A percentile compares a stretch with the other conserved stretches of the same genome.
These are phyloP conservation scores for Dillenia suffruticosa DNA, from an alignment of 164 flowering plant genomes.

Conservation along the genomic window DNA sequence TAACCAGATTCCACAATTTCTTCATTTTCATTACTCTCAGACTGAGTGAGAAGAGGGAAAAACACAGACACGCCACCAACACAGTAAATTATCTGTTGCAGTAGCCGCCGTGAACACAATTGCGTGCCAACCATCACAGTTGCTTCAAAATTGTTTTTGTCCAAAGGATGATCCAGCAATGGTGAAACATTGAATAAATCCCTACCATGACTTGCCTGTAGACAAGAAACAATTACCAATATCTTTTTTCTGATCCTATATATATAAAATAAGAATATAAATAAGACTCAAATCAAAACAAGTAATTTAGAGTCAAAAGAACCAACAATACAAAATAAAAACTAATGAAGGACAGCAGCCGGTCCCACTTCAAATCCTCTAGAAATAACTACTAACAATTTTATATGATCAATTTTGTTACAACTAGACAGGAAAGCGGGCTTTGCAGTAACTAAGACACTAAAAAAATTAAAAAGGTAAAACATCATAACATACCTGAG, in stretches of 20 bases:
- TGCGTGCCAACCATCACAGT: constrained; percentile 66
- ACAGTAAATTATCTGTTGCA: constrained; percentile 91
- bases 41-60: constrained; percentile 86
- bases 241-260: too few relatives aligned
- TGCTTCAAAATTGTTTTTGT: constrained; percentile 68
- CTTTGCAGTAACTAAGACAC: background rate
- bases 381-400: background rate
- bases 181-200: constrained; percentile 76
- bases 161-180: constrained; percentile 44
- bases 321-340: too few relatives aligned
- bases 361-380: too few relatives aligned
- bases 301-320: too few relatives aligned
- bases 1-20: constrained; percentile 33
- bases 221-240: constrained; percentile 12
- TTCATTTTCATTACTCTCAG: constrained; percentile 49
- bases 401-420: background rate
- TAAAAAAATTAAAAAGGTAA: constrained; percentile 6
- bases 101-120: constrained; percentile 85
- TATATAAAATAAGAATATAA: too few relatives aligned
- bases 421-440: constrained; percentile 1
- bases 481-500: constrained; percentile 56
- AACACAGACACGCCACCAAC: constrained; percentile 99
- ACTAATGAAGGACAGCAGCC: too few relatives aligned
- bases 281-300: too few relatives aligned
- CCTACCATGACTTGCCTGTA: constrained; percentile 87